These are phyloP conservation scores for Eucalyptus viminalis DNA, from an alignment of 345 rosid species.

Conservation along the genomic window DNA sequence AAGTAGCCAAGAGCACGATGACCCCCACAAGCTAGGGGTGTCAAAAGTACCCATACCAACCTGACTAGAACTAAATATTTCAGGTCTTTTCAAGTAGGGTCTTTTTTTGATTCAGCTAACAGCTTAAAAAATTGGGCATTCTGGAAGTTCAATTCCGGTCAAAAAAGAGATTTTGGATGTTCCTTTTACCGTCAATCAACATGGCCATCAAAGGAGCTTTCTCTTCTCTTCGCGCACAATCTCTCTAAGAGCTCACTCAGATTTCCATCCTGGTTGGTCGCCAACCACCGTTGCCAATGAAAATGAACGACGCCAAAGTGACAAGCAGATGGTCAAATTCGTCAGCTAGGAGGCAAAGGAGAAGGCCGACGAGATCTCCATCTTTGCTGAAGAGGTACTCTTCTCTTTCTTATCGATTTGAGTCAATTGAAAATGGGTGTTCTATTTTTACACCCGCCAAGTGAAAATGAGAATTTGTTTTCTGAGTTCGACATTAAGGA, in stretches of 20 bases:
- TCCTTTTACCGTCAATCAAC: not conserved
- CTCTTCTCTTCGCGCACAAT: not conserved
- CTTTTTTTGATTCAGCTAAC: too few relatives aligned
- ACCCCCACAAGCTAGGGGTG: too few relatives aligned
- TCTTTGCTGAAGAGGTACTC: slow-evolving; percentile 82
- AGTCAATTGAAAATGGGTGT: not conserved
- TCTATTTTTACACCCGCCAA: not conserved
- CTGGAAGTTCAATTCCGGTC: too few relatives aligned
- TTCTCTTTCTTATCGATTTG: not conserved
- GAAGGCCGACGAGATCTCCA: slow-evolving; percentile 88
- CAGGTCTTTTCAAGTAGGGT: too few relatives aligned
- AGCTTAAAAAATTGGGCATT: too few relatives aligned
- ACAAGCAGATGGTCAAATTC: slow-evolving; percentile 96
- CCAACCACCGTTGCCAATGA: not conserved
- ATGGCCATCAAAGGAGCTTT: not conserved
- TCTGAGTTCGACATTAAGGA: not conserved
- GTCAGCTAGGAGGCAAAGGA: slow-evolving; percentile 95
- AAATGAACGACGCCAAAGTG: slow-evolving; percentile 91
- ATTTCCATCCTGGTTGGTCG: not conserved
- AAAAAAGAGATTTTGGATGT: too few relatives aligned
- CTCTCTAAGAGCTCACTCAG: not conserved
- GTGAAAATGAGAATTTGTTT: not conserved
- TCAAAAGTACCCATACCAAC: too few relatives aligned
- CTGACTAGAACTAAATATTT: too few relatives aligned
- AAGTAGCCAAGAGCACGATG: too few relatives aligned